Base-by-base conservation (phyloP, 1,284 basidiomycete species). In the Trametes versicolor region DNA sequence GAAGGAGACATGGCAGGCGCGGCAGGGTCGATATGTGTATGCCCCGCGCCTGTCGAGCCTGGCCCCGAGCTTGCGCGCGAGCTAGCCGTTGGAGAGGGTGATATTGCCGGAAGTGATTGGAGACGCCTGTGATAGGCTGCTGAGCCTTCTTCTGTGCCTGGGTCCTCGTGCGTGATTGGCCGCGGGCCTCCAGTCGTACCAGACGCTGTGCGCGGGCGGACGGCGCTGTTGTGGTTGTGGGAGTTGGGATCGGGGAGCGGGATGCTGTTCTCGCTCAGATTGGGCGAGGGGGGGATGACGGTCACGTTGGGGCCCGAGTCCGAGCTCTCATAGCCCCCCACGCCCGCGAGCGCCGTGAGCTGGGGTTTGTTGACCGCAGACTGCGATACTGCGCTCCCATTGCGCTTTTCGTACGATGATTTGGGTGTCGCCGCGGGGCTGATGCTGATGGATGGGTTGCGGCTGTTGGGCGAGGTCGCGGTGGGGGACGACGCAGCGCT, bases 201-300 rank as follows among this genome's bases (percentile, higher is more conserved):
- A 62, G 57, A 57, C 48, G 29, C 61, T 21, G 61, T 52, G 39
- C 61, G 61, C 47, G 60, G 53, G 47, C 54, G 53, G 54, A 34
- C 37, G 49, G 57, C 47, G 43, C 64, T 63, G 62, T 60, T 58
- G 56, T 49, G 65, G 62, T 43, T 34, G 55, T 55, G n/a, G 36
- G 61, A 51, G 19, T 39, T 36, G 9, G 45, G 58, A 48, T 64
- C 60, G 12, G 61, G 74, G 56, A 61, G 68, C 43, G 64, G 71
- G 36, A 60, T 63, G 57, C 54, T 69, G 41, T 66, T 70, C 53
- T 47, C 73, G 64, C 73, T 76, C 56, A 72, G 67, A 36, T 78
- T 76, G 4, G 86, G 87, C 0, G 85, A 86, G 0, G 86, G 86
- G 7, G 86, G 86, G n/a, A 87, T 78, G 36, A 88, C 77, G 0